Percentiles rank a stretch among this genome's conserved stretches.
These are phyloP conservation scores for Microdochium paspali DNA, from an alignment of 2,329 filamentous ascomycete species.

Conservation along the genomic window DNA sequence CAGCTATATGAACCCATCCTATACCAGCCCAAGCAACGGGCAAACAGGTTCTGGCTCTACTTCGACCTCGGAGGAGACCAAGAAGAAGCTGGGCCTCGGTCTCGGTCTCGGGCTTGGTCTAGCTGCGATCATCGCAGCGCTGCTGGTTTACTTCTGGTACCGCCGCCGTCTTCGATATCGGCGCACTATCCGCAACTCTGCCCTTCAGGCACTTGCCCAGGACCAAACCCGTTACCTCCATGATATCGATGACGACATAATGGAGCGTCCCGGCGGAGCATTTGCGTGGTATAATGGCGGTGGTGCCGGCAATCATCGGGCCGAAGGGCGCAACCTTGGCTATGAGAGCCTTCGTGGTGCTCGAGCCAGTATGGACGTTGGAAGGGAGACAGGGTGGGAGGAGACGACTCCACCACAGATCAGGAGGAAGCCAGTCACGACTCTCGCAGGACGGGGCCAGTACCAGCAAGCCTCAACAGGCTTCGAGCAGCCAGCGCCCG, in stretches of 20 bases:
- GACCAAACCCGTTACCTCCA: conserved; percentile 36
- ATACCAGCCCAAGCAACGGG: conserved; percentile 5
- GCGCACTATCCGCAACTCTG: conserved; percentile 29
- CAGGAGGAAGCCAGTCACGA: conserved; percentile 15
- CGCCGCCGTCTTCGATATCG: conserved; percentile 31
- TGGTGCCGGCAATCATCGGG: conserved; percentile 6
- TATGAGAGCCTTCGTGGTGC: conserved; percentile 38
- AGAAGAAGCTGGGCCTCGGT: conserved; percentile 48
- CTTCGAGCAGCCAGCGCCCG: conserved; percentile 17
- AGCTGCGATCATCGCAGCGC: conserved; percentile 34
- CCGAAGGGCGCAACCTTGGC: conserved; percentile 26
- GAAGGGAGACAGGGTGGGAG: conserved; percentile 16
- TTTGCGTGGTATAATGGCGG: conserved; percentile 37
- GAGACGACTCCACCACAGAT: conserved; percentile 11
- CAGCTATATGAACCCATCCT: conserved; percentile 37
- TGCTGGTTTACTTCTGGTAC: conserved; percentile 39
- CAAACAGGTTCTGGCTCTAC: conserved; percentile 3
- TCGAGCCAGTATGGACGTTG: conserved; percentile 12
- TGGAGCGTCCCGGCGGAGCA: conserved; percentile 25
- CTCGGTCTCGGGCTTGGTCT: conserved; percentile 58
- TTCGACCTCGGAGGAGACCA: conserved; percentile 10
- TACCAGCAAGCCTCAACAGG: conserved; percentile 22
- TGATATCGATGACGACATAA: conserved; percentile 34
- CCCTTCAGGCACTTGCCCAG: conserved; percentile 38
- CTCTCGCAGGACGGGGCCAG: conserved; percentile 22